Conservation (phyloP, 2,329 filamentous ascomycete species). For the Dactylellina sp. region DNA sequence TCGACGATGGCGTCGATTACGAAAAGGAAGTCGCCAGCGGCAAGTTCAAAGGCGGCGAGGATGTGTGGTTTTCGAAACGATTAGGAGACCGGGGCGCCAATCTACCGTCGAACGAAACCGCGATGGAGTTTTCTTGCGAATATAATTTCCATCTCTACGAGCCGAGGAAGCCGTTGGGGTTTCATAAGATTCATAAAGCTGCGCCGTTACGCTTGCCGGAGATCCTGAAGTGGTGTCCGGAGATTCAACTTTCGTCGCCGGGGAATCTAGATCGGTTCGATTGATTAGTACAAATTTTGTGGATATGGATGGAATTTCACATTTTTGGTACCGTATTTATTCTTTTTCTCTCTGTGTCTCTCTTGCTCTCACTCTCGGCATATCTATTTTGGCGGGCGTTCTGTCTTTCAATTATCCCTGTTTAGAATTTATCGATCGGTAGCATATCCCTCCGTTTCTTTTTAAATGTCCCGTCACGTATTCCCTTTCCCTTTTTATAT, state of each 20-base stretch:
- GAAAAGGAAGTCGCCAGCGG: constrained; percentile 48
- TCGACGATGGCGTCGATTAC: constrained; percentile 42
- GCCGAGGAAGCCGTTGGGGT: constrained; percentile 61
- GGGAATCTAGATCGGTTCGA: constrained; percentile 9
- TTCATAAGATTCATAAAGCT: constrained; percentile 60
- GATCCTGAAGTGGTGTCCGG: constrained; percentile 62
- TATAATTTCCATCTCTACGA: constrained; percentile 60
- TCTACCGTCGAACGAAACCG: constrained; percentile 60
- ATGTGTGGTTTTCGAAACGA: constrained; percentile 62
- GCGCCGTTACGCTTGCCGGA: constrained; percentile 59
- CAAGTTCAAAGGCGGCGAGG: constrained; percentile 61
- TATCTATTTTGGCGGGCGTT: no score
- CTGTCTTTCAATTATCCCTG: no score
- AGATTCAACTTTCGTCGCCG: constrained; percentile 51
- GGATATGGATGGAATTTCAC: background rate
- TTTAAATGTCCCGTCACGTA: no score
- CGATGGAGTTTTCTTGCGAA: constrained; percentile 61
- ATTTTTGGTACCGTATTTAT: background rate
- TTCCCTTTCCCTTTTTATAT: no score
- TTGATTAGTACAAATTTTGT: background rate
- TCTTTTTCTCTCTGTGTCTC: no score
- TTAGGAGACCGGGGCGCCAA: constrained; percentile 59
- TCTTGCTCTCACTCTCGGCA: no score
- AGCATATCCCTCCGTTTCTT: no score
- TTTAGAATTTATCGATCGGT: no score